A percentile compares a stretch with the other conserved stretches of the same genome.
phyloP scores from a whole-genome alignment of 2,329 filamentous ascomycete genomes.

The Colletotrichum melonis region DNA sequence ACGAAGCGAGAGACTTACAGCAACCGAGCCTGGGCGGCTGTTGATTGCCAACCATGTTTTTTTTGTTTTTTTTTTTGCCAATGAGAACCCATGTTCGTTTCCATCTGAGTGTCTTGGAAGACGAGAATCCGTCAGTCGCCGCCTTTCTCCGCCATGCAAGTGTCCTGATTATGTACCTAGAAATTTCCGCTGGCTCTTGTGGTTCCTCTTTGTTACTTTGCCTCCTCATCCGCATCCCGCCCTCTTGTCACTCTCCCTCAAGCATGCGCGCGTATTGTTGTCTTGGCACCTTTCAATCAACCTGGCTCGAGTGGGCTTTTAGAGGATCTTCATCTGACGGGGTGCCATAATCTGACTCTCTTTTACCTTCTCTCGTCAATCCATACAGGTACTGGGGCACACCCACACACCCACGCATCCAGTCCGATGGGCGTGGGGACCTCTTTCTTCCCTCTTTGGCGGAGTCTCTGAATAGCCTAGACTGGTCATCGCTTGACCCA shows the following conservation, averaged over 20 bases:
- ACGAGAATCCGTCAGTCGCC: neutral
- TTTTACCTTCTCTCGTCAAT: neutral
- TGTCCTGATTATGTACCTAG: neutral
- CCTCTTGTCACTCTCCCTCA: neutral
- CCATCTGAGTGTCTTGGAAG: neutral
- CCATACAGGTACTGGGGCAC: neutral
- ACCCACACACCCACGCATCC: neutral
- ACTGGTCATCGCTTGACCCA: neutral
- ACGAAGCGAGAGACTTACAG: neutral
- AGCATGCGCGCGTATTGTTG: constrained; percentile 10
- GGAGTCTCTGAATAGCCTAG: neutral
- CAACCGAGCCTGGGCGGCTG: neutral
- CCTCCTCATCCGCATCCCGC: neutral
- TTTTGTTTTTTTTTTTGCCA: neutral
- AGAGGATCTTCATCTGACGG: constrained; percentile 4
- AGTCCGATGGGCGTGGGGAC: neutral
- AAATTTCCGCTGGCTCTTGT: neutral
- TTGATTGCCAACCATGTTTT: neutral
- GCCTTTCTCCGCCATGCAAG: neutral
- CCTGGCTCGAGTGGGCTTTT: neutral
- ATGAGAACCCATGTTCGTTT: neutral
- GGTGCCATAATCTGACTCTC: neutral
- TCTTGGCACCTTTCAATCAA: constrained; percentile 16
- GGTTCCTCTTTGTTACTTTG: neutral
- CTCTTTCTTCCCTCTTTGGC: neutral